Evolutionary conservation across 2,329 filamentous ascomycete genomes (phyloP), one percentile per base, ranked within the genome.

Genomic region (Lanzia echinophila): DNA sequence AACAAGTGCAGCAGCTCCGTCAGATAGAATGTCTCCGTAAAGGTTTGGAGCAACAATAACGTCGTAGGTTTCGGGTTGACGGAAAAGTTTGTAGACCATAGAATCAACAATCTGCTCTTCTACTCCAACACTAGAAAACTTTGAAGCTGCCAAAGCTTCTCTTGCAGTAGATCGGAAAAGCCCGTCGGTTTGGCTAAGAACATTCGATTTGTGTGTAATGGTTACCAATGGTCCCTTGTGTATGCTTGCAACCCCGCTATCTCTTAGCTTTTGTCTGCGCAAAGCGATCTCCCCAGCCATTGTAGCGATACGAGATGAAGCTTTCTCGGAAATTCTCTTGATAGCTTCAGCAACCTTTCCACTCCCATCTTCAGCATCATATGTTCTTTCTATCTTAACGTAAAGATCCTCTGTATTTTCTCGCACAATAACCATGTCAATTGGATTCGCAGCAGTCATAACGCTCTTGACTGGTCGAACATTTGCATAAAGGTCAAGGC

Each of bases 71-170:
- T 86, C 81, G 42, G 94, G 94, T 73, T 97, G 90, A 58, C 92
- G 89, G 84, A 97, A 97, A 54, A 99, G 87, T 79, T 97, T 97
- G 83, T 97, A 97, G 55, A 97, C 90, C 94, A 99, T 99, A 58
- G 87, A 92, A 74, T 99, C 94, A 59, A 99, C 92, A 64, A 99
- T 99, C 76, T 99, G 94, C 79, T 97, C 94, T 73, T 97, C 94
- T 52, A 96, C 78, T 41, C 74, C 73, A 51, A 95, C 75, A 48
- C 71, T 72, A 57, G 73, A 72, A 75, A 88, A 96, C 61, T 75
- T 78, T 12, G 79, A 63, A 49, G 78, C 77, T 28, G 83, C 78
- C 8, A 97, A 83, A 3, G 88, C 89, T 31, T 78, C 77, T 62
- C 88, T 84, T 15, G 88, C 83, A 4, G 88, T 87, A 63, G 86